These are phyloP conservation scores for Epichloe sylvatica DNA, from an alignment of 2,329 filamentous ascomycete species.

Conservation along the genomic window DNA sequence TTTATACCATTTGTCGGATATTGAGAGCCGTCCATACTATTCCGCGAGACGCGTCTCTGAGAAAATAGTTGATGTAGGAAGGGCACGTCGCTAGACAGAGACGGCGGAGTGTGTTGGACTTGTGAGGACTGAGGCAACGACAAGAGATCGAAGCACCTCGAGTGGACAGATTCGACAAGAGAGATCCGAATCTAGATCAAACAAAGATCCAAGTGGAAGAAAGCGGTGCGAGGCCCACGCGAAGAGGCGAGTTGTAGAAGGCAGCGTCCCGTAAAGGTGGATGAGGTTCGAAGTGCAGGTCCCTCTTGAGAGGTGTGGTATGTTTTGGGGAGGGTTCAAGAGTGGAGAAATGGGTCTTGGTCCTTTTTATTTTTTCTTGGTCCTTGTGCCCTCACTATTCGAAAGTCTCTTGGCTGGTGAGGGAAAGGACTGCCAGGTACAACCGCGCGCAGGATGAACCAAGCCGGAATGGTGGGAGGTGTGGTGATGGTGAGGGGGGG, in stretches of 20 bases:
- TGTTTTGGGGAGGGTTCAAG: conserved; percentile 32
- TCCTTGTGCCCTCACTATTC: conserved; percentile 2
- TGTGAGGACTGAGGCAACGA: conserved; percentile 2
- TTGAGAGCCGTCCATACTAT: conserved; percentile 41
- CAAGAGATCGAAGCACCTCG: conserved; percentile 3
- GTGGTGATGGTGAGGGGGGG: conserved; percentile 5
- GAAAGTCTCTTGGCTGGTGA: conserved; percentile 10
- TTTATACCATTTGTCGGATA: conserved; percentile 44
- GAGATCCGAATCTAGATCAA: conserved; percentile 2
- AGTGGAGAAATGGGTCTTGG: conserved; percentile 33
- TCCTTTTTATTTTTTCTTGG: conserved; percentile 28
- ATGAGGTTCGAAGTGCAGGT: conserved; percentile 26
- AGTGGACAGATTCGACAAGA: conserved; percentile 9
- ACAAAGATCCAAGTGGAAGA: conserved; percentile 3
- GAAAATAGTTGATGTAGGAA: conserved; percentile 3
- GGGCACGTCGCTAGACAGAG: background rate
- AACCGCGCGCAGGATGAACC: conserved; percentile 9
- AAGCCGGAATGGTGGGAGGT: conserved; percentile 17
- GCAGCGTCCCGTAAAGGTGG: conserved; percentile 21
- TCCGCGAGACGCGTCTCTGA: conserved; percentile 22
- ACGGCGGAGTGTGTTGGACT: background rate
- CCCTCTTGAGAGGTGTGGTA: conserved; percentile 24
- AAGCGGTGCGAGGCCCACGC: conserved; percentile 12
- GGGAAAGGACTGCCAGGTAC: conserved; percentile 10
- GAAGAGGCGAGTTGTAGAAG: conserved; percentile 13